A percentile compares a stretch with the other conserved stretches of the same genome.
phyloP scores from a whole-genome alignment of 805 yeast genomes.

The Yamadazyma ubonensis region DNA sequence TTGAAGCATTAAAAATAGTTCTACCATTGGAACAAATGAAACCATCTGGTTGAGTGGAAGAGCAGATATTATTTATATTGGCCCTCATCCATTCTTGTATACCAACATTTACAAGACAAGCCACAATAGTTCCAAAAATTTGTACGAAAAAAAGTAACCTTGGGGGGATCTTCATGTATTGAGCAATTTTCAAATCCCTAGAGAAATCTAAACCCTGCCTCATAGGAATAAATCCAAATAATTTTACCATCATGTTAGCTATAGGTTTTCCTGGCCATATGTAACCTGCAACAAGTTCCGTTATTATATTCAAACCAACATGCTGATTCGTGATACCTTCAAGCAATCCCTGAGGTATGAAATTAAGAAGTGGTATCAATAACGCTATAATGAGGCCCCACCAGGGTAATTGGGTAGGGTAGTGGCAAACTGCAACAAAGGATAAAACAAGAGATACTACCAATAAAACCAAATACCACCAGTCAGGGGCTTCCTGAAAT shows the following conservation, averaged over 20 bases:
- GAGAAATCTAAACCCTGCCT: conserved; percentile 46
- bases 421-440: conserved; percentile 35
- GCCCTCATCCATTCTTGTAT: conserved; percentile 26
- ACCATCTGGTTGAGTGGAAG: conserved; percentile 20
- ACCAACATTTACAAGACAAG: conserved; percentile 28
- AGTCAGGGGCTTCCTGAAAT: conserved; percentile 38
- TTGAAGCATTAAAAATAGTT: conserved; percentile 39
- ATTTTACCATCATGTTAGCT: conserved; percentile 45
- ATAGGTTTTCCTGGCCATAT: conserved; percentile 46
- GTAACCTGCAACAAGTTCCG: conserved; percentile 41
- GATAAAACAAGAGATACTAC: conserved; percentile 18
- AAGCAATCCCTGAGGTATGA: conserved; percentile 34
- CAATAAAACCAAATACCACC: conserved; percentile 40
- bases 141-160: conserved; percentile 26
- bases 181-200: conserved; percentile 43
- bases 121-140: conserved; percentile 1
- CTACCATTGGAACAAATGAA: conserved; percentile 42
- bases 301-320: conserved; percentile 32
- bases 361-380: conserved; percentile 34
- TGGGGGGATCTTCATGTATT: conserved; percentile 42
- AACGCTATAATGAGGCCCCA: conserved; percentile 39
- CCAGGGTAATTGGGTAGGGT: conserved; percentile 35
- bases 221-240: conserved; percentile 45
- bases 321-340: conserved; percentile 19
- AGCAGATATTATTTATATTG: conserved; percentile 31